Evolutionary conservation across 495 filamentous ascomycete species (phyloP).

Genomic region (Aspergillus ellipticus): DNA sequence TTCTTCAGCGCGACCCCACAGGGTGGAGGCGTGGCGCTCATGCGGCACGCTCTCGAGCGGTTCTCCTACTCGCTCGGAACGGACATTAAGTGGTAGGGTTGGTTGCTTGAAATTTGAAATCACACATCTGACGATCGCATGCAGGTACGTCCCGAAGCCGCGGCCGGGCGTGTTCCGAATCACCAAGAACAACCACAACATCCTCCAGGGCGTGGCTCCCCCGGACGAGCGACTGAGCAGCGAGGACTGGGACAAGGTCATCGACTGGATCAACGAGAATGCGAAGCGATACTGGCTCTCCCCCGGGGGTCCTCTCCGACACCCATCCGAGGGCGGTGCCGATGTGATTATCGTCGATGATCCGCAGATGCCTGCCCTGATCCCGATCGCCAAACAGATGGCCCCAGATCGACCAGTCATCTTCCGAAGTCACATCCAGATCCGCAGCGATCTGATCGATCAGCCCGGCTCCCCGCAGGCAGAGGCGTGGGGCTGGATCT

Average conservation of each 20-base stretch:
- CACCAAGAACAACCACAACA: conserved; percentile 91
- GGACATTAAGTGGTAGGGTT: conserved; percentile 70
- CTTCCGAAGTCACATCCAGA: conserved; percentile 79
- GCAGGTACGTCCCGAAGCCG: conserved; percentile 75
- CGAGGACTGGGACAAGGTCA: conserved; percentile 57
- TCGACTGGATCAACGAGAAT: conserved; percentile 75
- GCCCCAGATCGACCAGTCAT: conserved; percentile 76
- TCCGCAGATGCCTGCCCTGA: conserved; percentile 82
- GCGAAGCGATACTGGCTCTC: conserved; percentile 73
- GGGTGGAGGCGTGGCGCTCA: conserved; percentile 82
- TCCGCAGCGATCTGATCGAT: conserved; percentile 69
- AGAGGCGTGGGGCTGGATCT: conserved; percentile 75
- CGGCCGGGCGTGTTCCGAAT: conserved; percentile 80
- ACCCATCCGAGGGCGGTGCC: conserved; percentile 68
- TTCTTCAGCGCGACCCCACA: conserved; percentile 87
- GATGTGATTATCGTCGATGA: conserved; percentile 81
- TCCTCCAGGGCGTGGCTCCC: conserved; percentile 76
- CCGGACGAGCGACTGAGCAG: conserved; percentile 57
- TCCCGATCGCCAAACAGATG: conserved; percentile 67
- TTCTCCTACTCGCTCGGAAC: conserved; percentile 67
- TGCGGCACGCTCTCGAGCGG: conserved; percentile 80
- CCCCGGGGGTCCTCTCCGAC: conserved; percentile 62
- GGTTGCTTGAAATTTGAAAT: neutral
- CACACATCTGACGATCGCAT: neutral
- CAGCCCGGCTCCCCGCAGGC: conserved; percentile 61